A percentile compares a stretch with the other conserved stretches of the same genome.
phyloP scores from a whole-genome alignment of 2,329 filamentous ascomycete species.

The Fusarium austroafricanum region DNA sequence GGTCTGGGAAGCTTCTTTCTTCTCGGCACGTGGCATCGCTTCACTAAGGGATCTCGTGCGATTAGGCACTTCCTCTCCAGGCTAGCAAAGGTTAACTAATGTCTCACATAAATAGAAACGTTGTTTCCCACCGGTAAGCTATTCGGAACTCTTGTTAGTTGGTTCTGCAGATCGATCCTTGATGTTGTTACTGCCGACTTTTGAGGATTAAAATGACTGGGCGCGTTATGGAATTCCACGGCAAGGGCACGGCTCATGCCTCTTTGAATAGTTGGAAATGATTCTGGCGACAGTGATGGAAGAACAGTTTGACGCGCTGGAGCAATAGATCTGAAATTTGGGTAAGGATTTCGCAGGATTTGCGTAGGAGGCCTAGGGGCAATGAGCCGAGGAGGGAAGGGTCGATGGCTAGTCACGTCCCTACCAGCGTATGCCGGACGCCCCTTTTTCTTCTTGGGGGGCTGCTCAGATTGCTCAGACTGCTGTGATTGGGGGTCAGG shows the following conservation, averaged over 20 bases:
- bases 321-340: conserved; percentile 21
- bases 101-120: no score
- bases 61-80: not conserved
- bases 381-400: conserved; percentile 50
- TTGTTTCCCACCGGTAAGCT: not conserved
- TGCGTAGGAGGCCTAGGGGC: conserved; percentile 47
- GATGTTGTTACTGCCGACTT: not conserved
- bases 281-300: not conserved
- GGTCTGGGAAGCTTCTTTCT: conserved; percentile 1
- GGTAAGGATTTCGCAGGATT: not conserved
- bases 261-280: not conserved
- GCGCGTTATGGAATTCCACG: not conserved
- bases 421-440: conserved; percentile 60
- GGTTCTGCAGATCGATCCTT: not conserved
- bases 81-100: conserved; percentile 4
- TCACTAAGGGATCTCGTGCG: conserved; percentile 14
- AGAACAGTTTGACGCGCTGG: conserved; percentile 10
- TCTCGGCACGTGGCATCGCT: not conserved
- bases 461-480: conserved; percentile 9
- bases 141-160: not conserved
- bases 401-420: conserved; percentile 48
- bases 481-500: conserved; percentile 10
- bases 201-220: not conserved
- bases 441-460: conserved; percentile 56
- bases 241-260: not conserved